Percentiles rank a stretch among this genome's conserved stretches.
Conservation (phyloP, 495 filamentous ascomycete genomes). For the Astrocystis sublimbata region DNA sequence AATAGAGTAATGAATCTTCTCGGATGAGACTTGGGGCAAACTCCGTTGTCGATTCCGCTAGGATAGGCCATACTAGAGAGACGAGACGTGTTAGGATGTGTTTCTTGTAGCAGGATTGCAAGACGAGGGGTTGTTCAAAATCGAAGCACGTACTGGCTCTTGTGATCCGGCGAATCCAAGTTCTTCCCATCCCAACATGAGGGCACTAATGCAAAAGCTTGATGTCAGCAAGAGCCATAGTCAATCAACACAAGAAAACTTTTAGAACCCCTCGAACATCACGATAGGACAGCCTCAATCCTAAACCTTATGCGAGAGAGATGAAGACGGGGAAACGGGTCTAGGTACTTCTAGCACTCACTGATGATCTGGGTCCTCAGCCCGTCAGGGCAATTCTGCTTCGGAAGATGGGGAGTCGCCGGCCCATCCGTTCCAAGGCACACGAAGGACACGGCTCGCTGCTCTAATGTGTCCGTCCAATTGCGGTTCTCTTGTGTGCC, state of each 20-base stretch:
- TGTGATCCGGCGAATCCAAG: slow-evolving; percentile 55
- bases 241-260: too few relatives aligned
- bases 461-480: slow-evolving; percentile 37
- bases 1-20: slow-evolving; percentile 59
- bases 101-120: neutral
- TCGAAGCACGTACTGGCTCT: slow-evolving; percentile 42
- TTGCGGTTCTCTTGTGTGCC: slow-evolving; percentile 56
- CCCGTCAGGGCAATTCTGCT: slow-evolving; percentile 56
- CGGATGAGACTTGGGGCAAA: slow-evolving; percentile 57
- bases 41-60: slow-evolving; percentile 44
- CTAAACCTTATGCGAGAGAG: too few relatives aligned
- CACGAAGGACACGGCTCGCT: slow-evolving; percentile 51
- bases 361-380: slow-evolving; percentile 72
- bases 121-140: neutral
- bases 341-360: too few relatives aligned
- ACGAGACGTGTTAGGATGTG: neutral
- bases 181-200: slow-evolving; percentile 74
- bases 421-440: slow-evolving; percentile 44
- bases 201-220: too few relatives aligned
- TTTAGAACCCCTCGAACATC: too few relatives aligned
- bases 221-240: too few relatives aligned
- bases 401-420: slow-evolving; percentile 51
- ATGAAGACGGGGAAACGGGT: too few relatives aligned
- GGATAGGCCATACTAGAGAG: slow-evolving; percentile 51
- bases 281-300: too few relatives aligned